Conservation (phyloP, 768 basidiomycete genomes). For the Russula foetens region DNA sequence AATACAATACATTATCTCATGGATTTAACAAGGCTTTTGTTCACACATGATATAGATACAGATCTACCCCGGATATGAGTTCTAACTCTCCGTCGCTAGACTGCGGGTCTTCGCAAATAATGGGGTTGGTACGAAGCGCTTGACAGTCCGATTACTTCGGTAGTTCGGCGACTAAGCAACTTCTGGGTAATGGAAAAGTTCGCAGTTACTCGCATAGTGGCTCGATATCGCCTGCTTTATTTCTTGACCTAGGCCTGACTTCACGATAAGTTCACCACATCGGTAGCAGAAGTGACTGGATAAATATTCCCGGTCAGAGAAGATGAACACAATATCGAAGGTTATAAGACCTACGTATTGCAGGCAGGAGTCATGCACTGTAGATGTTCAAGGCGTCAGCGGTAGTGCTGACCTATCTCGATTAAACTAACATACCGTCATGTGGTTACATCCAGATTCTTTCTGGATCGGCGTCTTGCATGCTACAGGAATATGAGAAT, state of each 20-base stretch:
- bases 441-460: conserved; percentile 49
- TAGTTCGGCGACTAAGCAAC: too few relatives aligned
- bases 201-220: conserved; percentile 30
- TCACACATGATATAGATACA: too few relatives aligned
- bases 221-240: conserved; percentile 25
- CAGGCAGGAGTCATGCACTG: conserved; percentile 51
- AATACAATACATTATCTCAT: too few relatives aligned
- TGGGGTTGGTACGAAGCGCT: too few relatives aligned
- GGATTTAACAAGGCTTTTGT: too few relatives aligned
- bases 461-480: conserved; percentile 46
- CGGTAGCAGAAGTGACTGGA: background rate
- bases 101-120: too few relatives aligned
- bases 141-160: too few relatives aligned
- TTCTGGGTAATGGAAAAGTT: conserved; percentile 30
- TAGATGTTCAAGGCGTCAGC: background rate
- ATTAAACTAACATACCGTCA: conserved; percentile 36
- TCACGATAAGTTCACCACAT: conserved; percentile 27
- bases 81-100: background rate
- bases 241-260: conserved; percentile 21
- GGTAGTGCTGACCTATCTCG: background rate
- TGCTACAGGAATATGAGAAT: conserved; percentile 22
- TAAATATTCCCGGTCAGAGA: background rate
- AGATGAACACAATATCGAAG: background rate
- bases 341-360: conserved; percentile 30
- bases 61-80: too few relatives aligned